A percentile compares a stretch with the other conserved stretches of the same genome.
Conservation (phyloP, 2,329 filamentous ascomycete genomes). For the Fusarium buxicola region DNA sequence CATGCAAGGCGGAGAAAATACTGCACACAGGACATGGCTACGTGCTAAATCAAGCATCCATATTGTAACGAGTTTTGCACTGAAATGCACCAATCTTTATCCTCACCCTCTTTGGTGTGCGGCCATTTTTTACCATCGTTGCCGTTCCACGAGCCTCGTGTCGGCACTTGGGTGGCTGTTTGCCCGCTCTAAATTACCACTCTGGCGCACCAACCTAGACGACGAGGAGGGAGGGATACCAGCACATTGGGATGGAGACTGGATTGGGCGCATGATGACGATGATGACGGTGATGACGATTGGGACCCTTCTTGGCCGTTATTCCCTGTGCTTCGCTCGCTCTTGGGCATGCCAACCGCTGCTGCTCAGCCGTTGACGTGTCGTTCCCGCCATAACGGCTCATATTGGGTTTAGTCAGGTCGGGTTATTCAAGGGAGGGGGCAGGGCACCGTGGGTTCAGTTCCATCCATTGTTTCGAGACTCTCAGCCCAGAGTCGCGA, state of each 20-base stretch:
- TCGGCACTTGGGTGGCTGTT: conserved; percentile 37
- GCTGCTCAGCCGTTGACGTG: conserved; percentile 31
- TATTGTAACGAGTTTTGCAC: neutral
- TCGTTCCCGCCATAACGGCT: conserved; percentile 23
- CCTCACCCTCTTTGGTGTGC: neutral
- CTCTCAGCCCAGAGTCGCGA: neutral
- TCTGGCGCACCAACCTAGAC: conserved; percentile 11
- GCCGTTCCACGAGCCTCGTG: conserved; percentile 30
- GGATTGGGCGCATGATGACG: conserved; percentile 35
- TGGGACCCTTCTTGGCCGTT: conserved; percentile 29
- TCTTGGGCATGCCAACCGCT: conserved; percentile 13
- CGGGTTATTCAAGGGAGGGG: neutral
- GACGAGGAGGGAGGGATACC: conserved; percentile 20
- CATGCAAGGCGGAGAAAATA: neutral
- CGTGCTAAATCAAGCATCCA: neutral
- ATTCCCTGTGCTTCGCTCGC: conserved; percentile 20
- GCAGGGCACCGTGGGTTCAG: neutral
- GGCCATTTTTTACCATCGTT: conserved; percentile 2
- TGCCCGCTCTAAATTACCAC: neutral
- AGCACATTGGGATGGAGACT: conserved; percentile 2
- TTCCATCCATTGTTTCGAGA: neutral
- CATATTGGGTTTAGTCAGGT: conserved; percentile 15
- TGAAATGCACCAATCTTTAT: neutral
- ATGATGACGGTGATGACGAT: conserved; percentile 34
- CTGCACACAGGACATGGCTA: neutral